phyloP scores from a whole-genome alignment of 1,284 basidiomycete genomes.

The Trichosporon asahii region DNA sequence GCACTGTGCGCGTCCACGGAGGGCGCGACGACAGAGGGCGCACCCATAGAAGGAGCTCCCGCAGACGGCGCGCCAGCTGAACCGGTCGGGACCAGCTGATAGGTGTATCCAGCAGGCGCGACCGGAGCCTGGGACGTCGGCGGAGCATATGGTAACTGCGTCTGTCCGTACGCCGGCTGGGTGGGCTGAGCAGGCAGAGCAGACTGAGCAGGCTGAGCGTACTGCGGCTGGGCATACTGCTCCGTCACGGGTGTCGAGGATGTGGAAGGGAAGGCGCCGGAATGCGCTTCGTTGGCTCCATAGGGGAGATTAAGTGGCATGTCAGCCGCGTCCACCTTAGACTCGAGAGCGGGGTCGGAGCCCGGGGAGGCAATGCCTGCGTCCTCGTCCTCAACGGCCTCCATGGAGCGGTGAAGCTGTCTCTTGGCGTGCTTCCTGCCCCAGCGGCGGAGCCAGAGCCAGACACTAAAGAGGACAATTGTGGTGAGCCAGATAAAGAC shows the following conservation, averaged over 20 bases:
- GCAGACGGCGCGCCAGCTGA: no score
- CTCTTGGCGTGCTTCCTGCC: not conserved
- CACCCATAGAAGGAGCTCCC: no score
- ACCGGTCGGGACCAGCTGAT: no score
- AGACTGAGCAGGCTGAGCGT: not conserved
- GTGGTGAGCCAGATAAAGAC: not conserved
- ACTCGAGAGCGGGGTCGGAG: not conserved
- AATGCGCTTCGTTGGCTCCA: not conserved
- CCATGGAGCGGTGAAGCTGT: not conserved
- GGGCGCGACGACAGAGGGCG: no score
- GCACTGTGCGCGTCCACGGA: no score
- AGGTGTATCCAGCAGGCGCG: no score
- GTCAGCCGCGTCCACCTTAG: not conserved
- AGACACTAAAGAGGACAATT: not conserved
- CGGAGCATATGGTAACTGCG: not conserved
- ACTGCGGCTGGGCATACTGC: not conserved
- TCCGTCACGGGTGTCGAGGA: not conserved
- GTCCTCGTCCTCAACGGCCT: not conserved
- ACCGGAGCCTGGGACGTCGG: no score
- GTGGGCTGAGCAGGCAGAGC: no score
- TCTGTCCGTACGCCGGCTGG: not conserved
- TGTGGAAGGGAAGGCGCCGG: not conserved
- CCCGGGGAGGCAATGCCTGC: not conserved
- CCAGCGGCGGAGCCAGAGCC: not conserved
- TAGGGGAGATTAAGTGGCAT: not conserved